A percentile compares a stretch with the other conserved stretches of the same genome.
These are phyloP conservation scores for Raffaelea ambrosiae DNA, from an alignment of 2,329 filamentous ascomycete species.

Conservation along the genomic window DNA sequence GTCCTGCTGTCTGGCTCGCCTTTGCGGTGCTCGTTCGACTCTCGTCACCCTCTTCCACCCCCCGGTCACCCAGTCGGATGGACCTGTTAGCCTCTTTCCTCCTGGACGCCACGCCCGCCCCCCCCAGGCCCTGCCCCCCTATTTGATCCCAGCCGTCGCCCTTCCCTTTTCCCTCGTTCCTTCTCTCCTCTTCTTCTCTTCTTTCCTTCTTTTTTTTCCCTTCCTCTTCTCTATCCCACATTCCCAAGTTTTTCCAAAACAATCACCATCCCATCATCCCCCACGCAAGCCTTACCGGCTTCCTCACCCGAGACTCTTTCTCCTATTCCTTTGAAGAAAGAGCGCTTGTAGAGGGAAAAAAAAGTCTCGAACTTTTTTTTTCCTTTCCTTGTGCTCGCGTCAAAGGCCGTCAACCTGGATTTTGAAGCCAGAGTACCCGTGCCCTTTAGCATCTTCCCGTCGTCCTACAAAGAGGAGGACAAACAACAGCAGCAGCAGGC, in stretches of 20 bases:
- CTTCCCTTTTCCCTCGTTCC: constrained; percentile 5
- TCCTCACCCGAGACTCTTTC: constrained; percentile 22
- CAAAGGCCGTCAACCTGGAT: constrained; percentile 94
- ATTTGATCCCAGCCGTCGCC: constrained; percentile 9
- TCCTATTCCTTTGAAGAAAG: constrained; percentile 48
- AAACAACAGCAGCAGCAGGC: constrained; percentile 21
- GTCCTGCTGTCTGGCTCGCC: no score
- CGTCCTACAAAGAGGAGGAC: constrained; percentile 25
- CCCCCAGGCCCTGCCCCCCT: constrained; percentile 7
- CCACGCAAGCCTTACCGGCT: no score
- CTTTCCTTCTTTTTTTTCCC: constrained; percentile 12
- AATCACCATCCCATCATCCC: neutral
- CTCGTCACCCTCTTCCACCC: neutral
- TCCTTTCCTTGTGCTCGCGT: constrained; percentile 40
- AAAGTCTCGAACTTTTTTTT: constrained; percentile 44
- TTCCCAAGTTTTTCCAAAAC: constrained; percentile 6
- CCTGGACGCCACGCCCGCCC: neutral
- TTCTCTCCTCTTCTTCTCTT: constrained; percentile 7
- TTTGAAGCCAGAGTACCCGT: constrained; percentile 99
- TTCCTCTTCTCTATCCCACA: constrained; percentile 12
- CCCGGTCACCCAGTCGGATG: neutral
- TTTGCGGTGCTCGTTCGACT: no score
- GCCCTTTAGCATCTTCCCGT: constrained; percentile 99
- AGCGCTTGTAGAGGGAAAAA: constrained; percentile 25
- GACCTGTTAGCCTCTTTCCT: neutral